Conservation (phyloP, 2,329 filamentous ascomycete species). For the Chaetomiaceae sp. region DNA sequence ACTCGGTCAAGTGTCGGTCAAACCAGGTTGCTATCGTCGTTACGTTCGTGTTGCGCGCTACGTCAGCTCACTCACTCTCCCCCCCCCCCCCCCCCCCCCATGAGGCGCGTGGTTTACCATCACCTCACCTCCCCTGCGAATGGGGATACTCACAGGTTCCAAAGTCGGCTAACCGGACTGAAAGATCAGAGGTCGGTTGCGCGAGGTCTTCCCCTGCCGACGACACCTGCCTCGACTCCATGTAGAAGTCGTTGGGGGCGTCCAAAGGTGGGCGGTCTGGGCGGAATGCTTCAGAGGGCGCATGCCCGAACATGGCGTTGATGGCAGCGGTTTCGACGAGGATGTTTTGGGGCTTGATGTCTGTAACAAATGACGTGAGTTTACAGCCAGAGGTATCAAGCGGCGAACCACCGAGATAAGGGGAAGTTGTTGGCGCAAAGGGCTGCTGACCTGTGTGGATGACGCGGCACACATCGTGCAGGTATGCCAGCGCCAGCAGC, state of each 20-base stretch:
- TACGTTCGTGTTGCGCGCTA: too few relatives aligned
- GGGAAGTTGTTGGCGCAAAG: too few relatives aligned
- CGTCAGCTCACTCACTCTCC: too few relatives aligned
- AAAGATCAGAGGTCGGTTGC: neutral
- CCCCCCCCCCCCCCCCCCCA: too few relatives aligned
- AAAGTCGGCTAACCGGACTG: conserved; percentile 14
- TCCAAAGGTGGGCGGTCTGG: neutral
- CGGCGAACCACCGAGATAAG: too few relatives aligned
- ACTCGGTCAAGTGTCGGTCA: too few relatives aligned
- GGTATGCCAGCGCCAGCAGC: conserved; percentile 5
- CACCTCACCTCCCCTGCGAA: too few relatives aligned
- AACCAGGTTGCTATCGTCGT: too few relatives aligned
- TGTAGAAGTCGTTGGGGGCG: conserved; percentile 12
- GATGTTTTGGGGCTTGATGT: conserved; percentile 19
- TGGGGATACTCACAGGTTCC: conserved; percentile 10
- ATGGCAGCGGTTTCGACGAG: conserved; percentile 13
- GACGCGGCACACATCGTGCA: conserved; percentile 7
- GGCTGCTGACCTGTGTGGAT: conserved; percentile 16
- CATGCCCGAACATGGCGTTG: conserved; percentile 12
- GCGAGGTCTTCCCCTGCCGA: conserved; percentile 8
- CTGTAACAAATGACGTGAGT: neutral
- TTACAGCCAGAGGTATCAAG: neutral
- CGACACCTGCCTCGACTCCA: conserved; percentile 2
- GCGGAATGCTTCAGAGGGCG: conserved; percentile 4
- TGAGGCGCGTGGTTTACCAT: too few relatives aligned